phyloP scores from a whole-genome alignment of 176 grass and related monocot species.

The Cymbopogon citratus region DNA sequence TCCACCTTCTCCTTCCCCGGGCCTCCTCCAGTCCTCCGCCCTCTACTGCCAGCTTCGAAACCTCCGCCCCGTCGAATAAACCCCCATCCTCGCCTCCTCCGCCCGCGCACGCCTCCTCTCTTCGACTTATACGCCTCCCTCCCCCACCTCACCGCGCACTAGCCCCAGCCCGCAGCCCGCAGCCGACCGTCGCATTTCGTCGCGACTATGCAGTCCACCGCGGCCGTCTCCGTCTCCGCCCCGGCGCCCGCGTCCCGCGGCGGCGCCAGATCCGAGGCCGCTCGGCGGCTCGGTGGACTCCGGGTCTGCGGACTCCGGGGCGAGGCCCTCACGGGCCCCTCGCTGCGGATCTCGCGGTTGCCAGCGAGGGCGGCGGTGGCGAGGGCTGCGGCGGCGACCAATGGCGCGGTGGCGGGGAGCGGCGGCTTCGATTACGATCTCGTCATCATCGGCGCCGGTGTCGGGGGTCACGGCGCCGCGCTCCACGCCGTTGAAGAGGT shows the following conservation, averaged over 20 bases:
- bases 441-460: conserved; percentile 80
- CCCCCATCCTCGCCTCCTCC: conserved; percentile 7
- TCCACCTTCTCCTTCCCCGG: background rate
- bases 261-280: conserved; percentile 23
- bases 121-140: background rate
- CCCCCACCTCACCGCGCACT: background rate
- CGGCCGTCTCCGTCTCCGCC: conserved; percentile 41
- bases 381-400: conserved; percentile 28
- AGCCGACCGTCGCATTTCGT: background rate
- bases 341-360: conserved; percentile 23
- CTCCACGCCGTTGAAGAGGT: conserved; percentile 87
- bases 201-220: conserved; percentile 46
- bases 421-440: conserved; percentile 80
- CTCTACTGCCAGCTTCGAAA: conserved; percentile 36
- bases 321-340: conserved; percentile 26
- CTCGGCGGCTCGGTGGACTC: background rate
- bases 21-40: background rate
- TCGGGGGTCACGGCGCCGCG: conserved; percentile 66
- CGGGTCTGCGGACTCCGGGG: conserved; percentile 45
- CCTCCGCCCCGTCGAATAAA: conserved; percentile 53
- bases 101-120: background rate
- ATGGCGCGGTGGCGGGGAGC: conserved; percentile 25
- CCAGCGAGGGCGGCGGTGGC: conserved; percentile 11
- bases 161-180: background rate
- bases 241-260: conserved; percentile 21